These are phyloP conservation scores for Pseudophaeomoniella oleicola DNA, from an alignment of 2,329 filamentous ascomycete genomes.

Conservation along the genomic window DNA sequence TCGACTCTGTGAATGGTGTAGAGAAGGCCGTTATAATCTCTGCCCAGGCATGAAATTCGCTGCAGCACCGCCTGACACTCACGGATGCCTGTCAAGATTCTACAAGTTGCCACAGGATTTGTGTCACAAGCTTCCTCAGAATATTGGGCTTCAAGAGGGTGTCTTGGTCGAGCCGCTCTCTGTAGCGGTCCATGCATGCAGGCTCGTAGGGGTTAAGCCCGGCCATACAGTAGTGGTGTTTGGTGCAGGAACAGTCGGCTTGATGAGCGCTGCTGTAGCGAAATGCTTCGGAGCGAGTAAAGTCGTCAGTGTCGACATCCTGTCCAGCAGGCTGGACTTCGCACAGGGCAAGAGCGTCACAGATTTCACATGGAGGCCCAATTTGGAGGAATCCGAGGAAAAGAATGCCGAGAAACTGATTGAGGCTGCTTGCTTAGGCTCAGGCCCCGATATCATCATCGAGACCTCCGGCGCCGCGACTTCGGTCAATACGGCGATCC, in stretches of 20 bases:
- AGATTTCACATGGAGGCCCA: slow-evolving; percentile 7
- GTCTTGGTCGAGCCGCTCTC: slow-evolving; percentile 33
- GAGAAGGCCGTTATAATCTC: slow-evolving; percentile 25
- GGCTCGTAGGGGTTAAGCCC: slow-evolving; percentile 22
- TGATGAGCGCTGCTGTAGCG: slow-evolving; percentile 45
- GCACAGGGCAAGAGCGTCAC: slow-evolving; percentile 14
- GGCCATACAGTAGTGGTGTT: slow-evolving; percentile 25
- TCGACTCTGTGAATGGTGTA: slow-evolving; percentile 20
- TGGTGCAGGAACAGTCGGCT: slow-evolving; percentile 34
- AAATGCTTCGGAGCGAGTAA: slow-evolving; percentile 43
- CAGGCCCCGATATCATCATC: slow-evolving; percentile 25
- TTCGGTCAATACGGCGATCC: slow-evolving; percentile 29
- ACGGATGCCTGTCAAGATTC: slow-evolving; percentile 24
- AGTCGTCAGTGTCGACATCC: slow-evolving; percentile 47
- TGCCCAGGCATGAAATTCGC: slow-evolving; percentile 25
- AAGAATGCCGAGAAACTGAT: slow-evolving; percentile 17
- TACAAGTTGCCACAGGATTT: slow-evolving; percentile 23
- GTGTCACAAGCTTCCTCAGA: slow-evolving; percentile 22
- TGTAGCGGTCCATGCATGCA: slow-evolving; percentile 30
- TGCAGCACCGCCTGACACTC: slow-evolving; percentile 20
- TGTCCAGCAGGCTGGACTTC: slow-evolving; percentile 44
- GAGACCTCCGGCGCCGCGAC: slow-evolving; percentile 27
- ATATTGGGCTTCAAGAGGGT: slow-evolving; percentile 25
- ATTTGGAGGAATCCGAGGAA: slow-evolving; percentile 7
- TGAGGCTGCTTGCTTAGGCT: slow-evolving; percentile 21